Percentiles rank a stretch among this genome's conserved stretches.
phyloP scores from a whole-genome alignment of 371 early-diverging fungal species.

The Zopfochytrium polystomum region DNA sequence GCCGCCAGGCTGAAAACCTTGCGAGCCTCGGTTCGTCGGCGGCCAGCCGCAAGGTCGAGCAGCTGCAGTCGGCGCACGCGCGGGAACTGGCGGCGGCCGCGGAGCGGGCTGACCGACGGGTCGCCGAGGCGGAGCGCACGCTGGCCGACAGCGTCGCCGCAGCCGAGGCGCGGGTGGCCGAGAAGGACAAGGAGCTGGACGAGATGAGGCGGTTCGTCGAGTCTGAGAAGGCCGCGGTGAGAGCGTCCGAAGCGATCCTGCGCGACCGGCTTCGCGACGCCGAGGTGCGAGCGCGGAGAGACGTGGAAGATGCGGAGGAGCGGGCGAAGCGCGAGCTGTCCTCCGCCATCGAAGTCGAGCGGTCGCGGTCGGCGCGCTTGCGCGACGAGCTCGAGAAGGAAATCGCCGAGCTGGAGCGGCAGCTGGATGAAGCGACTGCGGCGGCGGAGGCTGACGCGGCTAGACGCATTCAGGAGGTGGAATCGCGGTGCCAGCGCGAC shows the following conservation, averaged over 20 bases:
- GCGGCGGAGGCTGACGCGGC: constrained; percentile 1
- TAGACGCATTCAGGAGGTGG: not conserved
- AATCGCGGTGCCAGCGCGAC: not conserved
- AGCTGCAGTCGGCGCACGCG: constrained; percentile 12
- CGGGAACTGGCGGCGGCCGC: constrained; percentile 10
- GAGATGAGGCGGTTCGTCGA: constrained; percentile 1
- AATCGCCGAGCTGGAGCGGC: constrained; percentile 12
- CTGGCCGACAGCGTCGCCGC: not conserved
- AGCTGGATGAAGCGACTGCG: not conserved
- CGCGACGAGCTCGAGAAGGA: constrained; percentile 12
- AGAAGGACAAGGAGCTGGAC: not conserved
- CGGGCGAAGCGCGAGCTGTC: not conserved
- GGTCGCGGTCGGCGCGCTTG: constrained; percentile 5
- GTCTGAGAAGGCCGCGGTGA: too few relatives aligned
- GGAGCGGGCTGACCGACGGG: constrained; percentile 21
- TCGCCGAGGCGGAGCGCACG: too few relatives aligned
- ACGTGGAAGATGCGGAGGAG: constrained; percentile 4
- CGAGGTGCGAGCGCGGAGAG: constrained; percentile 4
- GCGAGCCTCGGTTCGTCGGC: not conserved
- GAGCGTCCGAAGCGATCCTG: too few relatives aligned
- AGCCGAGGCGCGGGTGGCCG: not conserved
- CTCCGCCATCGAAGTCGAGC: constrained; percentile 7
- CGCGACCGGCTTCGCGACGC: constrained; percentile 5
- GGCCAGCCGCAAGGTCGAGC: constrained; percentile 8
- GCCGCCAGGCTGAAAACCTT: not conserved